Conservation (phyloP, 805 yeast species). For the Komagataella pastoris region DNA sequence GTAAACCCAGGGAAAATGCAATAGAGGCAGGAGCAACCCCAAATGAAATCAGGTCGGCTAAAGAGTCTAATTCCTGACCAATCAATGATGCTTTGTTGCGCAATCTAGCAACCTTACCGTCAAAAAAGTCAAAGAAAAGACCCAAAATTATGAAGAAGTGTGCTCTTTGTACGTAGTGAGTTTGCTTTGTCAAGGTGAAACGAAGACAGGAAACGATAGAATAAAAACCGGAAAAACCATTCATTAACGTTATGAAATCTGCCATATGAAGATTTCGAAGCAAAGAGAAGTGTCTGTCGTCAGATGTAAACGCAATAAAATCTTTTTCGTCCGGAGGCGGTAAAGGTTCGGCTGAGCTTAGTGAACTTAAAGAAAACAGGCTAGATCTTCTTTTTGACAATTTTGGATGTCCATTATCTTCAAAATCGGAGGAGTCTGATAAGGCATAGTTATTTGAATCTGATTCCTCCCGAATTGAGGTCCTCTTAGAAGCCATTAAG, state of each 20-base stretch:
- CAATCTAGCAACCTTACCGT: slow-evolving; percentile 93
- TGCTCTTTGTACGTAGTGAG: slow-evolving; percentile 73
- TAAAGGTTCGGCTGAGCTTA: slow-evolving; percentile 30
- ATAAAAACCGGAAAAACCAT: slow-evolving; percentile 90
- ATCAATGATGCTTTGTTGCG: slow-evolving; percentile 82
- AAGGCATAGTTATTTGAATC: background rate
- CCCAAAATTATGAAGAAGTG: slow-evolving; percentile 83
- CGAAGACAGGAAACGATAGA: slow-evolving; percentile 79
- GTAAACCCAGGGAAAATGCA: slow-evolving; percentile 86
- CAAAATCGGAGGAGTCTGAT: background rate
- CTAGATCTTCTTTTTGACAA: slow-evolving; percentile 20
- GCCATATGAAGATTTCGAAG: slow-evolving; percentile 86
- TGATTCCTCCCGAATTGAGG: background rate
- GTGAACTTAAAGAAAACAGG: slow-evolving; percentile 33
- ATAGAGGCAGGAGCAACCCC: slow-evolving; percentile 93
- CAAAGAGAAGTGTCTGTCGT: slow-evolving; percentile 76
- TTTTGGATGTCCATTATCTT: background rate
- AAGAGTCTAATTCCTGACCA: slow-evolving; percentile 96
- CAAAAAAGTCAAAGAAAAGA: slow-evolving; percentile 89
- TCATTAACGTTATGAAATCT: slow-evolving; percentile 86
- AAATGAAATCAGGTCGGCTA: slow-evolving; percentile 89
- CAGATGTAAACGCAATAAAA: slow-evolving; percentile 68
- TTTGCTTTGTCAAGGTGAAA: slow-evolving; percentile 56
- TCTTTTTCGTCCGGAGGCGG: slow-evolving; percentile 73
- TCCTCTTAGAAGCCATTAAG: background rate